Percentiles rank a stretch among this genome's conserved stretches.
These are phyloP conservation scores for Lactarius psammicola DNA, from an alignment of 768 basidiomycete species.

Conservation along the genomic window DNA sequence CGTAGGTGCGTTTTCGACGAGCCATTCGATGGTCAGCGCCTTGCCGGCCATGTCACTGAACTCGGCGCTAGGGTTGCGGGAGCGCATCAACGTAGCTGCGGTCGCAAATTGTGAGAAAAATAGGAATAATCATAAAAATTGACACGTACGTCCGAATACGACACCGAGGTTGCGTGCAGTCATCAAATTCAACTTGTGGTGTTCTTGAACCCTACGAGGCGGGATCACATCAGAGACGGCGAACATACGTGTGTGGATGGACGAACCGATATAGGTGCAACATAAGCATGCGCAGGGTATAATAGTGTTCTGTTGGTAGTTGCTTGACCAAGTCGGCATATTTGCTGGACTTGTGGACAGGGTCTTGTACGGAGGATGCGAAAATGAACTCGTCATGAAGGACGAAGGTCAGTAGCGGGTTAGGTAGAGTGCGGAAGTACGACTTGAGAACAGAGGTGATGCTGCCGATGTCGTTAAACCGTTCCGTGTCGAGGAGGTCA, in stretches of 20 bases:
- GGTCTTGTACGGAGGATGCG: slow-evolving; percentile 69
- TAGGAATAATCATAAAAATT: not conserved
- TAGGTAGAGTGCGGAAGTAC: slow-evolving; percentile 90
- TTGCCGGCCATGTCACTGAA: slow-evolving; percentile 98
- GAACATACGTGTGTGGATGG: not conserved
- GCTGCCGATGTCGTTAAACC: slow-evolving; percentile 96
- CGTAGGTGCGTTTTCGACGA: slow-evolving; percentile 80
- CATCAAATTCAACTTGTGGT: slow-evolving; percentile 82
- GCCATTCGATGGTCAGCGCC: slow-evolving; percentile 89
- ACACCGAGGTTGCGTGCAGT: slow-evolving; percentile 93
- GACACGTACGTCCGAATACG: slow-evolving; percentile 91
- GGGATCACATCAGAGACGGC: slow-evolving; percentile 11
- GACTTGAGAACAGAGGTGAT: slow-evolving; percentile 96
- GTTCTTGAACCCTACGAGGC: slow-evolving; percentile 54
- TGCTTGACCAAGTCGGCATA: slow-evolving; percentile 68
- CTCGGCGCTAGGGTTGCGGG: slow-evolving; percentile 80
- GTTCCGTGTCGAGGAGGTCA: slow-evolving; percentile 80
- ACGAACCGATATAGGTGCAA: slow-evolving; percentile 81
- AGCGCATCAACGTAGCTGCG: slow-evolving; percentile 90
- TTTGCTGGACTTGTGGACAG: slow-evolving; percentile 52
- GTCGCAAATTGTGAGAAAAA: slow-evolving; percentile 1
- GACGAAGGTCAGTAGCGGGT: slow-evolving; percentile 86
- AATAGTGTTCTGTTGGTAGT: slow-evolving; percentile 85
- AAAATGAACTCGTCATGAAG: slow-evolving; percentile 88
- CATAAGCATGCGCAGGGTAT: slow-evolving; percentile 79